These are phyloP conservation scores for Starmerella etchellsii DNA, from an alignment of 805 yeast species.

Conservation along the genomic window DNA sequence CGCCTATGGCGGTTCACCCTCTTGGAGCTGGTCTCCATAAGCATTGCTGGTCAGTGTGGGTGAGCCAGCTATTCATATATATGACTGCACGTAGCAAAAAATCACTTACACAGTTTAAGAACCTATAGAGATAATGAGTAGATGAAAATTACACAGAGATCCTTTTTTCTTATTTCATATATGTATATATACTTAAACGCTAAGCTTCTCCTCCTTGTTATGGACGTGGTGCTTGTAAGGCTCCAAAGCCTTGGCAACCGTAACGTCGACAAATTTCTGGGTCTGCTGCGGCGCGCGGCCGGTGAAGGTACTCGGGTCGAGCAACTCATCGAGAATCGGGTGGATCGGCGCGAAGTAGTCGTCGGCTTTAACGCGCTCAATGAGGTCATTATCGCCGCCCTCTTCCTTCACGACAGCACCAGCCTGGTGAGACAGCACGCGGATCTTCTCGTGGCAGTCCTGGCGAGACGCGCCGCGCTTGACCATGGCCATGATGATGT, in stretches of 20 bases:
- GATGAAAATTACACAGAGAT: no score
- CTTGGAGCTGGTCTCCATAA: no score
- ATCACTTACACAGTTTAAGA: no score
- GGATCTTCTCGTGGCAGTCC: slow-evolving; percentile 94
- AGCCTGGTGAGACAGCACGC: slow-evolving; percentile 95
- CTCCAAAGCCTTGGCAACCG: slow-evolving; percentile 70
- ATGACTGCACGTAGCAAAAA: no score
- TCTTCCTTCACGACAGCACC: slow-evolving; percentile 93
- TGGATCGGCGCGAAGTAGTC: slow-evolving; percentile 81
- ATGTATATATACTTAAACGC: slow-evolving; percentile 38
- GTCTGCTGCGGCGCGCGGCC: slow-evolving; percentile 99
- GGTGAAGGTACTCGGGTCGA: slow-evolving; percentile 87
- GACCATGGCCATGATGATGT: slow-evolving; percentile 98
- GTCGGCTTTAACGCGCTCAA: slow-evolving; percentile 68
- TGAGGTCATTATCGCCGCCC: slow-evolving; percentile 97
- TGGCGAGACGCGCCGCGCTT: slow-evolving; percentile 96
- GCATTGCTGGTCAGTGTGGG: no score
- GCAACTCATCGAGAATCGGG: slow-evolving; percentile 61
- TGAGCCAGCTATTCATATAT: no score
- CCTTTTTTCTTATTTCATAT: neutral
- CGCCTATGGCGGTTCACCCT: no score
- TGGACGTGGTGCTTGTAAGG: slow-evolving; percentile 50
- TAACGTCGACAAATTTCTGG: slow-evolving; percentile 74
- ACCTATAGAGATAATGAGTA: no score
- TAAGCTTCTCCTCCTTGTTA: slow-evolving; percentile 59